phyloP scores from a whole-genome alignment of 345 rosid genomes.

The Rhodomyrtus tomentosa region DNA sequence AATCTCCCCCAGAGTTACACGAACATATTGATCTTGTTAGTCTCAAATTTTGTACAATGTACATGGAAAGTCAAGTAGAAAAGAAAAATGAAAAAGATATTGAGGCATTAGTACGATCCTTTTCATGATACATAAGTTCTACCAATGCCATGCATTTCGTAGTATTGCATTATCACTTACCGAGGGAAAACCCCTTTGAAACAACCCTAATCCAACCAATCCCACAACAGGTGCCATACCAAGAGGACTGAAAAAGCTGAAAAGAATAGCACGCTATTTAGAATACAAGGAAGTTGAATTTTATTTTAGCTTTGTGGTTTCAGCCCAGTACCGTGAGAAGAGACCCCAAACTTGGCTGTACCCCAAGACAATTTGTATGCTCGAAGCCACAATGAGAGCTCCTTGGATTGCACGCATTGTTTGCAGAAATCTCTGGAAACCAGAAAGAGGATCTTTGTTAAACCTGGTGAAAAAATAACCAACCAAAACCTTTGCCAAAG shows the following conservation, averaged over 20 bases:
- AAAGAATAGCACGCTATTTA: neutral
- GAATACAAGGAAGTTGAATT: neutral
- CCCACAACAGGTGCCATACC: slow-evolving; percentile 88
- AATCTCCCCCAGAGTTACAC: neutral
- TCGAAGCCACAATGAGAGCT: slow-evolving; percentile 79
- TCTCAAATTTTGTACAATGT: neutral
- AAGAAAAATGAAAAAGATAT: neutral
- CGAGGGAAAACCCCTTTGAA: slow-evolving; percentile 81
- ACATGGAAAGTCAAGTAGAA: neutral
- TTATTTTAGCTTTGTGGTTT: neutral
- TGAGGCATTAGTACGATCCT: neutral
- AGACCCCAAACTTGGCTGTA: slow-evolving; percentile 92
- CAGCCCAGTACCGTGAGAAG: slow-evolving; percentile 50
- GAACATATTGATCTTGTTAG: neutral
- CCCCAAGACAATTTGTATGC: slow-evolving; percentile 80
- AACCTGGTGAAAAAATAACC: neutral
- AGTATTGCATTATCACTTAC: slow-evolving; percentile 18
- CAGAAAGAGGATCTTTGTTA: slow-evolving; percentile 38
- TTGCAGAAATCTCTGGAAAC: slow-evolving; percentile 83
- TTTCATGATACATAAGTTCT: neutral
- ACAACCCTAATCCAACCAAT: slow-evolving; percentile 87
- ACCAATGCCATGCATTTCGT: neutral
- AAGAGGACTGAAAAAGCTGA: slow-evolving; percentile 82
- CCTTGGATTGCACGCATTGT: slow-evolving; percentile 93
- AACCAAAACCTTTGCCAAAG: neutral